These are phyloP conservation scores for Rhizopogon salebrosus DNA, from an alignment of 768 basidiomycete species.

Conservation along the genomic window DNA sequence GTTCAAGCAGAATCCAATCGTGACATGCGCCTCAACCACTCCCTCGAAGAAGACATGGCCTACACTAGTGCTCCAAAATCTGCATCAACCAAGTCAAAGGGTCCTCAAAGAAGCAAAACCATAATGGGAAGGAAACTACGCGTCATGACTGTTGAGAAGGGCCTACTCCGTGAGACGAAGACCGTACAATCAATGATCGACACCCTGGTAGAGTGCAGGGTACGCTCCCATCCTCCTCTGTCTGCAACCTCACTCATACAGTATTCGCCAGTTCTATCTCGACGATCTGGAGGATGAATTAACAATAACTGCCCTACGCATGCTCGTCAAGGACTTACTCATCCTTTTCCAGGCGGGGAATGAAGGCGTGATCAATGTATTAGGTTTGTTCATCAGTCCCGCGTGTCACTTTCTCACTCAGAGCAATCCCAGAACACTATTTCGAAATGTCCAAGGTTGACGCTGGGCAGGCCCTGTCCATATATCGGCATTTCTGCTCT, in stretches of 20 bases:
- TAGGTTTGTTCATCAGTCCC: constrained; percentile 48
- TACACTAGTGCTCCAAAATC: constrained; percentile 26
- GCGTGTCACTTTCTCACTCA: constrained; percentile 8
- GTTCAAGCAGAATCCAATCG: constrained; percentile 94
- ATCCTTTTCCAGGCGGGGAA: constrained; percentile 96
- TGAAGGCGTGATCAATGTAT: constrained; percentile 83
- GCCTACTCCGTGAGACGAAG: constrained; percentile 86
- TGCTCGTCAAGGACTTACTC: constrained; percentile 94
- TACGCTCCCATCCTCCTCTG: constrained; percentile 34
- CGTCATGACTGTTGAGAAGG: constrained; percentile 93
- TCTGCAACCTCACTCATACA: neutral
- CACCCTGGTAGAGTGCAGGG: constrained; percentile 79
- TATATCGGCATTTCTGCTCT: constrained; percentile 92
- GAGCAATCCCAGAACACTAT: constrained; percentile 66
- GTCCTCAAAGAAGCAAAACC: constrained; percentile 63
- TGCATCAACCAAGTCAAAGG: constrained; percentile 30
- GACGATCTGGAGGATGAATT: constrained; percentile 93
- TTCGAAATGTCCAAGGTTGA: constrained; percentile 98
- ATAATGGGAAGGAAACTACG: constrained; percentile 80
- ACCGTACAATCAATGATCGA: constrained; percentile 90
- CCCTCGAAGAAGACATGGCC: constrained; percentile 55
- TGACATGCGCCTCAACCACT: constrained; percentile 61
- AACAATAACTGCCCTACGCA: constrained; percentile 79
- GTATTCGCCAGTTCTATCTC: constrained; percentile 72
- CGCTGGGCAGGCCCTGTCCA: constrained; percentile 73